Evolutionary conservation across 345 rosid genomes (phyloP), one percentile per base, ranked within the genome.

Genomic region (Gossypium longicalyx): DNA sequence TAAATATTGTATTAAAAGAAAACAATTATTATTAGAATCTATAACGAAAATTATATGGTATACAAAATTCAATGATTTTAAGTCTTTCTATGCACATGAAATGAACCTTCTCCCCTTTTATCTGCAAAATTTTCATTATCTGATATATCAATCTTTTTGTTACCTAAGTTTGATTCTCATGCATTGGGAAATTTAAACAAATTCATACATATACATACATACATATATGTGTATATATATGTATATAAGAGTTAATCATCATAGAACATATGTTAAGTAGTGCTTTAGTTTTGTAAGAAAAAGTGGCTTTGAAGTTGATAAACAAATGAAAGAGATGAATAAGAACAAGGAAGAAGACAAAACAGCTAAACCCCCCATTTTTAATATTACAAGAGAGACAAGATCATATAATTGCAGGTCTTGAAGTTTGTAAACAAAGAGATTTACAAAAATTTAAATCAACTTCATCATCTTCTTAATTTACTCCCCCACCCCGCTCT

Each of bases 231-330:
- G 3, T 27, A 4, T 51, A 16, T 34, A 34, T 34, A 5, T 34
- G 6, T 34, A 1, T 34, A 34, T n/a, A 43, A 45, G 5, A 69
- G 23, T 9, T 56, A 71, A 22, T 15, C 34, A 8, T 17, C 19
- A 20, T 29, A 9, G 11, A 20, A 10, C 9, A 63, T 70, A 79
- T 75, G 38, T 49, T 52, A 71, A 60, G 58, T 53, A 74, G 69
- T 19, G 71, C 23, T 49, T 69, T 51, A 9, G 72, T 51, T 47
- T 52, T 67, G 25, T 56, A 82, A 67, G 59, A 76, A 64, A 80
- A 80, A 60, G 75, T 25, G 38, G 74, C 82, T 66, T 85, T 29
- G 83, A 73, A 80, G 76, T 77, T 80, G 71, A 78, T 81, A 81
- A 83, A 84, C 82, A 72, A 56, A 8, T 20, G 25, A 17, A 84